A percentile compares a stretch with the other conserved stretches of the same genome.
Conservation (phyloP, 352 stramenopile genomes). For the Pythium plurisporium region DNA sequence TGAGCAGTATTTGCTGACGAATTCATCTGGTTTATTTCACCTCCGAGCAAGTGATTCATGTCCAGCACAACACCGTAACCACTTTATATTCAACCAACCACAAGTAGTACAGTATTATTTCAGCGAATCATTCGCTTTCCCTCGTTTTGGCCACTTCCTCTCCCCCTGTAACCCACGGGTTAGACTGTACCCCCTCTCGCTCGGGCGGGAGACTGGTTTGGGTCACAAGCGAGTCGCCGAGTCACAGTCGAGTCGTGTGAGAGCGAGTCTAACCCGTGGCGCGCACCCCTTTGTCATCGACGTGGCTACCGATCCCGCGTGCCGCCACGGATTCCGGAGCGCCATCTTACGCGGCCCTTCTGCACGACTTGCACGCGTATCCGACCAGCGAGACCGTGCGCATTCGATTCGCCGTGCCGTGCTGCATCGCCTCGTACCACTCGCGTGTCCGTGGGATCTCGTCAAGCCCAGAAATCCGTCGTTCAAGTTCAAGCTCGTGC, state of each 20-base stretch:
- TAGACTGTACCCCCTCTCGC: constrained; percentile 5
- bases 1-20: background rate
- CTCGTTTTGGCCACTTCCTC: constrained; percentile 2
- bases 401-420: background rate
- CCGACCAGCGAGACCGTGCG: background rate
- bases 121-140: constrained; percentile 3
- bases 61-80: background rate
- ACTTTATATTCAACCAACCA: background rate
- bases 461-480: background rate
- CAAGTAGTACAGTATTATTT: background rate
- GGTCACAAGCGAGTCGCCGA: constrained; percentile 17
- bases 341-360: background rate
- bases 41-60: background rate
- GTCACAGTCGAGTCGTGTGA: constrained; percentile 20
- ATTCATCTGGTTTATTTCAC: constrained; percentile 19
- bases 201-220: constrained; percentile 7
- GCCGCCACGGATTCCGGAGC: no score
- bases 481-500: background rate
- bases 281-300: constrained; percentile 22
- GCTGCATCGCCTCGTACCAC: constrained; percentile 7
- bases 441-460: background rate
- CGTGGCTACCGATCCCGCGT: constrained; percentile 1
- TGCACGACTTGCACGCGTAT: background rate
- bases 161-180: background rate
- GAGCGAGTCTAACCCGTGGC: constrained; percentile 11